Evolutionary conservation across 345 rosid genomes (phyloP).

Genomic region (Corchorus capsularis): DNA sequence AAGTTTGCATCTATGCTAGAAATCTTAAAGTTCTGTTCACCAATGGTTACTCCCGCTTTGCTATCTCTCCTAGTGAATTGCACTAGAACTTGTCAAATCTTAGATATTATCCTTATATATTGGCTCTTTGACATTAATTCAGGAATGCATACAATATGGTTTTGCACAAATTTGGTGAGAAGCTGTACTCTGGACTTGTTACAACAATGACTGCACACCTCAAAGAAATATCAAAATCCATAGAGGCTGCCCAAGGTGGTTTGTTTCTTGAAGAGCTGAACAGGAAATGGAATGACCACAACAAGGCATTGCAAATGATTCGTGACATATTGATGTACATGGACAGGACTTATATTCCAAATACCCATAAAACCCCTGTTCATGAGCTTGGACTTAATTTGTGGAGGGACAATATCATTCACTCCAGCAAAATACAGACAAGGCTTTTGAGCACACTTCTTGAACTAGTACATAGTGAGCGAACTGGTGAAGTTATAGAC

Average conservation of each 20-base stretch:
- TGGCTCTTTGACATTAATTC: constrained; percentile 22
- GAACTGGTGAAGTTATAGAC: constrained; percentile 91
- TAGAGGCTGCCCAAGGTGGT: constrained; percentile 94
- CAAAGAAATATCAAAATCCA: constrained; percentile 69
- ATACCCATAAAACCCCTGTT: constrained; percentile 80
- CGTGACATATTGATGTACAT: constrained; percentile 98
- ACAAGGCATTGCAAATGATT: constrained; percentile 96
- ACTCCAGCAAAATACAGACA: constrained; percentile 66
- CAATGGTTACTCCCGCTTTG: background rate
- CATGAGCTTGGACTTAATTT: constrained; percentile 88
- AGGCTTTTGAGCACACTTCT: constrained; percentile 82
- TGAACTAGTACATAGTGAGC: constrained; percentile 75
- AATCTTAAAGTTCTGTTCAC: background rate
- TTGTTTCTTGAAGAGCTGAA: constrained; percentile 87
- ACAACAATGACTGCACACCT: constrained; percentile 90
- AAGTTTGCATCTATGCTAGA: background rate
- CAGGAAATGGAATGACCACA: constrained; percentile 97
- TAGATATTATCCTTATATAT: background rate
- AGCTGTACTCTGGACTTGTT: constrained; percentile 78
- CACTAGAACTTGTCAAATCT: background rate
- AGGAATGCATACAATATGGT: constrained; percentile 99
- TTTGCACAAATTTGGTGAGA: constrained; percentile 94
- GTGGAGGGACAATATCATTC: constrained; percentile 91
- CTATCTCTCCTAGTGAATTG: background rate
- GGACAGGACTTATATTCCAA: constrained; percentile 92